Evolutionary conservation across 2,329 filamentous ascomycete genomes (phyloP).

Genomic region (Xylariaceae sp.): DNA sequence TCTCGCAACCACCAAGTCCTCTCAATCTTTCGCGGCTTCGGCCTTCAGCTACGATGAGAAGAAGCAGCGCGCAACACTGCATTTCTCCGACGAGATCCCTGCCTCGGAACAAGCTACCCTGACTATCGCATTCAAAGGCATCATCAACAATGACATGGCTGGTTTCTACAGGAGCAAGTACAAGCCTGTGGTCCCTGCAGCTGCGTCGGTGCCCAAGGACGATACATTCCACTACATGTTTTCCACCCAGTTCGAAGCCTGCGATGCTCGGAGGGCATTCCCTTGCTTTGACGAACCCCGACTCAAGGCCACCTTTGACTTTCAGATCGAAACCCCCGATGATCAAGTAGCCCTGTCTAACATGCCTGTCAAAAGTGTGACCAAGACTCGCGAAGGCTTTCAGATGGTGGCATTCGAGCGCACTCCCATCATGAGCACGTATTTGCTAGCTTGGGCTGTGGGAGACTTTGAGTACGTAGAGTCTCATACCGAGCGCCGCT

Average conservation of each 20-base stretch:
- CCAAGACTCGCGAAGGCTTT: constrained; percentile 55
- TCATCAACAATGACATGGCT: constrained; percentile 84
- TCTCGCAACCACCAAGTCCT: constrained; percentile 51
- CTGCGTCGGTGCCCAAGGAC: constrained; percentile 71
- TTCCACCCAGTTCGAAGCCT: constrained; percentile 96
- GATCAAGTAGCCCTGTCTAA: constrained; percentile 89
- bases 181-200: constrained; percentile 67
- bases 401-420: constrained; percentile 74
- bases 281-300: constrained; percentile 98
- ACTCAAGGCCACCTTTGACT: constrained; percentile 92
- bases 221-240: constrained; percentile 67
- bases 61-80: constrained; percentile 75
- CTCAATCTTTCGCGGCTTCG: constrained; percentile 54
- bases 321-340: constrained; percentile 83
- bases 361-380: constrained; percentile 78
- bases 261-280: constrained; percentile 89
- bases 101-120: constrained; percentile 61
- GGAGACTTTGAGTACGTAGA: constrained; percentile 98
- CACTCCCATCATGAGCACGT: constrained; percentile 86
- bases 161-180: constrained; percentile 95
- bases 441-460: constrained; percentile 87
- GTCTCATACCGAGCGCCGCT: constrained; percentile 79
- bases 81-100: constrained; percentile 66
- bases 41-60: constrained; percentile 75
- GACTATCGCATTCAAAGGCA: constrained; percentile 69